Base-by-base conservation (phyloP, 352 stramenopile species). In the Phytophthora niederhauseri region DNA sequence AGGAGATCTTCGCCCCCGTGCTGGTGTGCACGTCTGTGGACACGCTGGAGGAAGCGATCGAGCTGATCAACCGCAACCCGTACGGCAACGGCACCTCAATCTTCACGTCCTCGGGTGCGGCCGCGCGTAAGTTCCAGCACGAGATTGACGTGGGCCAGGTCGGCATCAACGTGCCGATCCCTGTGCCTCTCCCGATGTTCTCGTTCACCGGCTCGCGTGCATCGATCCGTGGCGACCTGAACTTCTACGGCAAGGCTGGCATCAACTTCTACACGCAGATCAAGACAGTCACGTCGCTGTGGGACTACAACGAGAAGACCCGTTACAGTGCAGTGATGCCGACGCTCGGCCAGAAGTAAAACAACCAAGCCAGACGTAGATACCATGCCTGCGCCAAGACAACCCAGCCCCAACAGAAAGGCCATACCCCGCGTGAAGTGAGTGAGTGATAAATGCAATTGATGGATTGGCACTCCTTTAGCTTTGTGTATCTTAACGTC, bases 1-100 rank as follows among this genome's bases (percentile, higher is more conserved):
- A 99, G 61, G 97, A 99, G 81, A 97, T 99, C 53, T 99, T 99
- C 78, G 97, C 92, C n/a, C 97, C 97, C 14, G 97, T 99, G 43
- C 75, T 99, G 24, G 84, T 90, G 36, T 94, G 91, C 78, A 82
- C 97, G 34, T 84, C 82, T 12, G 95, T 97, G 15, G 92, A 98
- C 55, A 98, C 93, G 20, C 80, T 99, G 28, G 96, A 99, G 36
- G 97, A 99, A 66, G 97, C 97, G 14, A 98, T 99, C 24, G 77
- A 84, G 57, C 73, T 99, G 48, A 97, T 98, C 70, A 99, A 99
- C 80, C 67, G 68, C 26, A 99, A 98, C 84, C 90, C 85, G 31
- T 99, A 99, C 83, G 97, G 97, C 64, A 99, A 99, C 77, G 97
- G 97, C 48, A 98, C 89, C 54, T 97, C 95, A 6, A 98, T 99